A percentile compares a stretch with the other conserved stretches of the same genome.
Conservation (phyloP, 768 basidiomycete genomes). For the Boletus rubescentipes region DNA sequence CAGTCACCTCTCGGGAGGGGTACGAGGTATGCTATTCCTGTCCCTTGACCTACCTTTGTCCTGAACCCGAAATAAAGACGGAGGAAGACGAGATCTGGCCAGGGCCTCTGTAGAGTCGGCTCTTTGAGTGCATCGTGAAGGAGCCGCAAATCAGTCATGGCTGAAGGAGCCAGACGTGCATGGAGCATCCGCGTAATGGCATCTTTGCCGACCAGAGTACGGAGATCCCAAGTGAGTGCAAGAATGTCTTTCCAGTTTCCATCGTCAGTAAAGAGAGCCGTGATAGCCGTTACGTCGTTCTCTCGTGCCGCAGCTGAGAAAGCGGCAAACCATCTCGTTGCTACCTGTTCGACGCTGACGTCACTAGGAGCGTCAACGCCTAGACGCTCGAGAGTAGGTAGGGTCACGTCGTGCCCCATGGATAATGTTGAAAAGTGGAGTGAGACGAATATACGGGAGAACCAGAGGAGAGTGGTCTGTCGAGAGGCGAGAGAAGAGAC, state of each 20-base stretch:
- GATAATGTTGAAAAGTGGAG: not conserved
- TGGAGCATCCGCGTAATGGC: conserved; percentile 34
- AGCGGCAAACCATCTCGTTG: conserved; percentile 28
- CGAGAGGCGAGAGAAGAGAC: not conserved
- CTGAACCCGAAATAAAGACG: conserved; percentile 53
- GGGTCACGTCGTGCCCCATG: conserved; percentile 4
- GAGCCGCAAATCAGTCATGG: conserved; percentile 22
- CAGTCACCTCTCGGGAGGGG: conserved; percentile 44
- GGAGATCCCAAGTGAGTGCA: conserved; percentile 49
- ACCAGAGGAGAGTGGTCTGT: not conserved
- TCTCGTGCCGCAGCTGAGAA: conserved; percentile 19
- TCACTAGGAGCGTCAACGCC: conserved; percentile 20
- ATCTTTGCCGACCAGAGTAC: conserved; percentile 38
- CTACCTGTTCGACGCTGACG: conserved; percentile 22
- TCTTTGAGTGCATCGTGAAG: conserved; percentile 13
- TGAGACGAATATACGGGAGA: not conserved
- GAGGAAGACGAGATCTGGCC: conserved; percentile 54
- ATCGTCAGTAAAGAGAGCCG: conserved; percentile 32
- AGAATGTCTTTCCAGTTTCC: conserved; percentile 47
- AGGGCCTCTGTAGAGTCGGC: conserved; percentile 35
- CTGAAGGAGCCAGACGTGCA: conserved; percentile 29
- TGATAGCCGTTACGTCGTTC: conserved; percentile 19
- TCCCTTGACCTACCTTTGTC: conserved; percentile 40
- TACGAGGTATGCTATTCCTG: conserved; percentile 53
- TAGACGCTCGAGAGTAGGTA: conserved; percentile 31